These are phyloP conservation scores for Amanita polypyramis DNA, from an alignment of 768 basidiomycete species.

Conservation along the genomic window DNA sequence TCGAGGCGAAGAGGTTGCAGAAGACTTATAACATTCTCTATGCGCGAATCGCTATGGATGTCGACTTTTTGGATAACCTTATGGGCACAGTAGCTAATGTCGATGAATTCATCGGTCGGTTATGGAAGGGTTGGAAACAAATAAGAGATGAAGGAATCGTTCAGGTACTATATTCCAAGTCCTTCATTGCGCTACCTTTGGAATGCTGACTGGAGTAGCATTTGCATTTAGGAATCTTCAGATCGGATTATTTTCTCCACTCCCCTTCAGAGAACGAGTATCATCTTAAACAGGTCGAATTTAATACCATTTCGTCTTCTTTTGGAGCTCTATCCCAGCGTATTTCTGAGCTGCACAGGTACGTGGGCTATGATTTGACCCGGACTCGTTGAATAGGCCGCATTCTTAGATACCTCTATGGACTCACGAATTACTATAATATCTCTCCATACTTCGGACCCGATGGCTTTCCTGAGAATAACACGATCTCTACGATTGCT, in stretches of 20 bases:
- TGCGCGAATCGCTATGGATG: constrained; percentile 70
- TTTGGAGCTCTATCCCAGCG: constrained; percentile 74
- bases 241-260: constrained; percentile 92
- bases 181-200: neutral
- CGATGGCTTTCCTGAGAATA: constrained; percentile 63
- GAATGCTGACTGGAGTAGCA: constrained; percentile 33
- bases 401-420: constrained; percentile 48
- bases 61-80: constrained; percentile 67
- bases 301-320: constrained; percentile 92
- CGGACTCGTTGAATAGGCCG: neutral
- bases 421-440: constrained; percentile 58
- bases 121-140: constrained; percentile 83
- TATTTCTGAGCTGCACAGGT: constrained; percentile 67
- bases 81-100: constrained; percentile 80
- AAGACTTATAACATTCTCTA: constrained; percentile 78
- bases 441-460: constrained; percentile 39
- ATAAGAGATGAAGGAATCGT: constrained; percentile 52
- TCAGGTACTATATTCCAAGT: constrained; percentile 28
- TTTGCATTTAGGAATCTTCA: constrained; percentile 81
- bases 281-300: constrained; percentile 88
- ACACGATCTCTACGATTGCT: constrained; percentile 59
- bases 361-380: constrained; percentile 7
- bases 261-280: constrained; percentile 24
- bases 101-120: constrained; percentile 75
- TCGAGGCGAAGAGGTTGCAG: constrained; percentile 57